Evolutionary conservation across 106 monocot species (phyloP), one percentile per base, ranked within the genome.

Genomic region (Posidonia australis): DNA sequence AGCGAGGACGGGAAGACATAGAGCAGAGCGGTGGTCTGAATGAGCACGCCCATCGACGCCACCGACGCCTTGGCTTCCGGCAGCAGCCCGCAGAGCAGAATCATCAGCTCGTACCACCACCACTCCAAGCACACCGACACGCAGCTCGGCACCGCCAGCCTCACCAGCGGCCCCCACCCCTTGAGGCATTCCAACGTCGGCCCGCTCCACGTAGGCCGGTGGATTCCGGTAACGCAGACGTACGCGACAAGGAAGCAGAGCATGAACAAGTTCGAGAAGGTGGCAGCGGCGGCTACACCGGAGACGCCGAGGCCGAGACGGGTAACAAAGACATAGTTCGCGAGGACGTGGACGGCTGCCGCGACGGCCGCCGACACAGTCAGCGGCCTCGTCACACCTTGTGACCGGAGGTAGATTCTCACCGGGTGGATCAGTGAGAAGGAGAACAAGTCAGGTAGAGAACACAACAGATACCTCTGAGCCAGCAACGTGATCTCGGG

Each of bases 41-140:
- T 74, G 45, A 74, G 74, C 18, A 74, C 14, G 9, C 74, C 74
- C 74, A 74, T 74, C 27, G 74, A 21, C 1, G 74, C 65, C 13
- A 74, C 58, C 19, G 74, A 21, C 3, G 67, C 14, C 51, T 74
- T 74, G 4, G 74, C 46, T 36, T 67, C 20, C 19, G 74, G 67
- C n/a, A 74, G 67, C 1, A 74, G 66, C 4, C 66, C 74, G 60
- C 74, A 74, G 66, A 74, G 60, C 11, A 74, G 58, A 57, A 66
- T 74, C 49, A 74, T 66, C 29, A 74, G 36, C 74, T 74, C 74
- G 67, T 74, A 74, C 74, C 74, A 74, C 74, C 74, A 74, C 74
- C 74, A 74, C 41, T 74, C 74, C 36, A 74, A 23, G 48, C 74
- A 74, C 30, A 74, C 74, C 0, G 66, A 66, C 2, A 74, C 59